phyloP scores from a whole-genome alignment of 805 yeast species.

The Suhomyces faveliae region DNA sequence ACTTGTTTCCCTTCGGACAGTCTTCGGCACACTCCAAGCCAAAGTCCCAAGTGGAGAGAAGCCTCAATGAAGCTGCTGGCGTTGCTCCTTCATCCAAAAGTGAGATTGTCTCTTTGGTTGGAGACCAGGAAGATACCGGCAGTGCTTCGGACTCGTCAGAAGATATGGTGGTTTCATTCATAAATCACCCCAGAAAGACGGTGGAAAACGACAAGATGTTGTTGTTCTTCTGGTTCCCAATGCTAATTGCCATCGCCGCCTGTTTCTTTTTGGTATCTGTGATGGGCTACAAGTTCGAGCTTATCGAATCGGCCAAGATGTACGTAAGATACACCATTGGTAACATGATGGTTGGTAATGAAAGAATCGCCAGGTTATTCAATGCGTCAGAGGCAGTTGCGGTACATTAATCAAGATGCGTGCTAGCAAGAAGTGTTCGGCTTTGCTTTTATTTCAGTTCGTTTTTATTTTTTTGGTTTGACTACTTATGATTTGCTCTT shows the following conservation, averaged over 20 bases:
- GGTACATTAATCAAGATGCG: no score
- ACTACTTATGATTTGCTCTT: no score
- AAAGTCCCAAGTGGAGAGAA: constrained; percentile 32
- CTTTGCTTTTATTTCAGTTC: neutral
- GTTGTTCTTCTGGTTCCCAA: constrained; percentile 88
- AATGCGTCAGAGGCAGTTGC: constrained; percentile 6
- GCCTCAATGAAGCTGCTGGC: constrained; percentile 20
- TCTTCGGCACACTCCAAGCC: constrained; percentile 25
- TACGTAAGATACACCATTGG: constrained; percentile 38
- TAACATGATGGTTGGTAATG: constrained; percentile 43
- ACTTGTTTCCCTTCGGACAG: constrained; percentile 60
- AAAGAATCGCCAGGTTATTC: constrained; percentile 39
- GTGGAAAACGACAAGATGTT: constrained; percentile 77
- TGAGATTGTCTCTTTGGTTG: constrained; percentile 1
- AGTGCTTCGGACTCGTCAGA: constrained; percentile 43
- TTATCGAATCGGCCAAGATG: constrained; percentile 34
- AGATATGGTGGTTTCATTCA: constrained; percentile 42
- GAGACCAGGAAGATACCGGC: constrained; percentile 28
- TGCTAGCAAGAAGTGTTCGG: no score
- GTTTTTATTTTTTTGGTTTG: no score
- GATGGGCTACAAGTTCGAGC: constrained; percentile 38
- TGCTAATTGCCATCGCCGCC: constrained; percentile 55
- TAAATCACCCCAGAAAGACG: constrained; percentile 46
- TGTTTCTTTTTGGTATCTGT: constrained; percentile 45
- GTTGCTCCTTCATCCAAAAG: constrained; percentile 4